Evolutionary conservation across 768 basidiomycete species (phyloP).

Genomic region (Cyclocybe cylindracea): DNA sequence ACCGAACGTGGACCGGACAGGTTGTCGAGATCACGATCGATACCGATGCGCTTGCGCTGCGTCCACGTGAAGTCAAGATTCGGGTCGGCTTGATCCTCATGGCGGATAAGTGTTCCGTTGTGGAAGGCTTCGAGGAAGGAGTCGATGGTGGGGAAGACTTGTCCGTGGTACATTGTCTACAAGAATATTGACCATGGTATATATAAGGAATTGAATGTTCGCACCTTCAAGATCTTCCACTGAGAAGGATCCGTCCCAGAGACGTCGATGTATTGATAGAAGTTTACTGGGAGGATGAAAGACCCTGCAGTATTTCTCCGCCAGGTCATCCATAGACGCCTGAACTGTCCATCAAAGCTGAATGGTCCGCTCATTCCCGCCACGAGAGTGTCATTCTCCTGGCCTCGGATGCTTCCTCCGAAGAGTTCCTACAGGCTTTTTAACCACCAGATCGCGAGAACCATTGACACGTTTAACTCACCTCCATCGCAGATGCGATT

Average conservation of each 20-base stretch:
- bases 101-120: slow-evolving; percentile 51
- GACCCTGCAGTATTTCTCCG: slow-evolving; percentile 49
- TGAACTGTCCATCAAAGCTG: slow-evolving; percentile 61
- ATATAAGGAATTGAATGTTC: not conserved
- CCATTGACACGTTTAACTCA: slow-evolving; percentile 22
- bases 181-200: not conserved
- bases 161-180: slow-evolving; percentile 60
- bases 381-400: slow-evolving; percentile 49
- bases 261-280: slow-evolving; percentile 59
- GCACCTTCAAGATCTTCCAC: slow-evolving; percentile 55
- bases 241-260: slow-evolving; percentile 50
- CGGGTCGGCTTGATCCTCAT: slow-evolving; percentile 27
- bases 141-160: slow-evolving; percentile 48
- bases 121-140: slow-evolving; percentile 55
- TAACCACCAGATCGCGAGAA: not conserved
- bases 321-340: slow-evolving; percentile 55
- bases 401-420: slow-evolving; percentile 41
- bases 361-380: slow-evolving; percentile 49
- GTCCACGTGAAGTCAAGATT: slow-evolving; percentile 43
- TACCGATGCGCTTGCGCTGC: slow-evolving; percentile 40
- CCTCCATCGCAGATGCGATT: slow-evolving; percentile 42
- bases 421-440: slow-evolving; percentile 44
- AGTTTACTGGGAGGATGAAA: slow-evolving; percentile 54
- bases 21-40: slow-evolving; percentile 56
- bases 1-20: slow-evolving; percentile 66